phyloP scores from a whole-genome alignment of 164 flowering plant species.

The Annona squamosa region DNA sequence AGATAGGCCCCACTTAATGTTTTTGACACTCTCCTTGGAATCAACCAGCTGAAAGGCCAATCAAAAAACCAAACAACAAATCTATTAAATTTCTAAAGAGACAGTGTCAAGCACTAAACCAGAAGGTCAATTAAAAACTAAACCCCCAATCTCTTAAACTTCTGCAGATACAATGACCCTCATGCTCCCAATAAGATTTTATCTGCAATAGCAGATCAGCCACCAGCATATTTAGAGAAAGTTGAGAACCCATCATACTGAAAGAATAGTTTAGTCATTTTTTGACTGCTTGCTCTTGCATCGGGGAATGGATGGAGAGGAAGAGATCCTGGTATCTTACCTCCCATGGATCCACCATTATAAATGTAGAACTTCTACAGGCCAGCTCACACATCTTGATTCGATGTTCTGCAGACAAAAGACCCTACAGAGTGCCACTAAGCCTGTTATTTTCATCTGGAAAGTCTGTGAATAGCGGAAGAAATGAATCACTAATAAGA shows the following conservation, averaged over 20 bases:
- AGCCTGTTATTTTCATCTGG: not conserved
- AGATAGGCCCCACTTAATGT: not conserved
- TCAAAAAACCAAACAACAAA: too few species aligned
- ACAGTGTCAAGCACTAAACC: not conserved
- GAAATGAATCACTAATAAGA: not conserved
- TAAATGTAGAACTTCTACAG: constrained; percentile 68
- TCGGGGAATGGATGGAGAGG: not conserved
- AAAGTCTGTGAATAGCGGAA: not conserved
- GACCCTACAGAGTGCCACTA: constrained; percentile 36
- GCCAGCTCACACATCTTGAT: constrained; percentile 60
- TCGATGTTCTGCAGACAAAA: constrained; percentile 73
- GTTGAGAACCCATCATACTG: too few species aligned
- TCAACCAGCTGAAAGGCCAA: too few species aligned
- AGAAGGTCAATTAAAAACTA: not conserved
- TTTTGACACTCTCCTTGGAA: too few species aligned
- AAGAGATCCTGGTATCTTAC: constrained; percentile 20
- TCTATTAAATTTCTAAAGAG: too few species aligned
- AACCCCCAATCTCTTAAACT: not conserved
- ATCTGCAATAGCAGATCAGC: not conserved
- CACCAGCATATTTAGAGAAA: not conserved
- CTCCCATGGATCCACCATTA: constrained; percentile 98
- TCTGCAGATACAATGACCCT: not conserved
- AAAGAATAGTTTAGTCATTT: not conserved
- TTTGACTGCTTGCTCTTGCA: not conserved
- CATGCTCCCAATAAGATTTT: not conserved